Evolutionary conservation across 805 yeast genomes (phyloP), one percentile per base, ranked within the genome.

Genomic region (Starmerella etchellsii): DNA sequence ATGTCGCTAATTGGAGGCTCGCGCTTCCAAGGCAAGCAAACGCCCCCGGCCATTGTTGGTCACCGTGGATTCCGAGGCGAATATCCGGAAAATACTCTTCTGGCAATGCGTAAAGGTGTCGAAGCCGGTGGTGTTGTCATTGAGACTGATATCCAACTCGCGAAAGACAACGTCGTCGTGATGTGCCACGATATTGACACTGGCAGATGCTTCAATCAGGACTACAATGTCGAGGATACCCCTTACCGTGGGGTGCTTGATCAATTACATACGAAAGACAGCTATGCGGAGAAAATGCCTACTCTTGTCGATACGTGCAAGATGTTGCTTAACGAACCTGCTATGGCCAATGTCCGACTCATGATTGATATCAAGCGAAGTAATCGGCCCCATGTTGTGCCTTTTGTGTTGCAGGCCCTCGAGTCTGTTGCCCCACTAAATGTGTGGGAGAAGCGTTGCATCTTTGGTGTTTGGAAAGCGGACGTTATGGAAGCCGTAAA

Each of bases 121-220:
- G 66, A 63, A 15, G 68, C 64, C 13, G 69, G 69, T 7, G 66
- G 65, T 9, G 64, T 59, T 35, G 63, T 66, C 20, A 62, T 74
- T 18, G 79, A 73, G 53, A 68, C 75, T 9, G 81, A 74, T 51
- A 56, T 74, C 24, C 79, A 73, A 51, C 62, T 73, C 44, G 61
- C 76, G 1, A 49, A 53, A 3, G 81, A 74, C 50, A 71, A 71
- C n/a, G 61, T 62, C 4, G 66, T 73, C 2, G 73, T 74, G 16
- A 60, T 74, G 36, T 68, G 69, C 46, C 81, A 74, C 49, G 80
- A 74, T 43, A 58, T 66, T 3, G 57, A 54, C 36, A 66, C 78
- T 0, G 68, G 67, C 4, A 64, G 80, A 39, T 63, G 67, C 28
- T 74, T 71, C 60, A 61, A 68, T 39, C 52, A 56, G 29, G 54